phyloP scores from a whole-genome alignment of 2,329 filamentous ascomycete species.

The Hypoxylon sp. region DNA sequence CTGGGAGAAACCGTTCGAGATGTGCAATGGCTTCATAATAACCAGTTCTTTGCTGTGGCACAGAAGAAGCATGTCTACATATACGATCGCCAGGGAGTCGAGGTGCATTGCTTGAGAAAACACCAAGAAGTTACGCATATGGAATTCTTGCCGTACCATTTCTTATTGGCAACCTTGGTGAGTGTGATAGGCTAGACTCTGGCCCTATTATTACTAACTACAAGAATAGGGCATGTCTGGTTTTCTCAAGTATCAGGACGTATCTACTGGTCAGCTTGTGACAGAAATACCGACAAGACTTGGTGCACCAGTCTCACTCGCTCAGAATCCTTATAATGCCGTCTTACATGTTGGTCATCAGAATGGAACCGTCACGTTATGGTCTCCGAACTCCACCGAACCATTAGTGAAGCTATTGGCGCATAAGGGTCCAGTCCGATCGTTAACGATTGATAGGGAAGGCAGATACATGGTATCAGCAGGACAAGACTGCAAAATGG shows the following conservation, averaged over 20 bases:
- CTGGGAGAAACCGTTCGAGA: conserved; percentile 92
- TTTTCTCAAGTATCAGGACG: conserved; percentile 84
- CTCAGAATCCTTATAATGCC: conserved; percentile 93
- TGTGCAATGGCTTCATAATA: conserved; percentile 93
- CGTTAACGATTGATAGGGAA: conserved; percentile 87
- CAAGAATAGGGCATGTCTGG: conserved; percentile 78
- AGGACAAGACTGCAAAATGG: conserved; percentile 76
- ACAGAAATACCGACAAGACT: conserved; percentile 87
- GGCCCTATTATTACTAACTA: conserved; percentile 43
- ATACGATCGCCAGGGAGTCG: conserved; percentile 91
- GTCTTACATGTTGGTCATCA: conserved; percentile 94
- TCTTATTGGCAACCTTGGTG: conserved; percentile 88
- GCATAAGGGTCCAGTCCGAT: conserved; percentile 89
- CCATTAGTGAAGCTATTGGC: conserved; percentile 92
- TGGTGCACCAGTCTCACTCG: conserved; percentile 85
- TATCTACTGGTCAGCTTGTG: conserved; percentile 91
- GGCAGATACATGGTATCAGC: conserved; percentile 96
- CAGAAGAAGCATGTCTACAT: conserved; percentile 98
- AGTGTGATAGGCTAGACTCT: conserved; percentile 55
- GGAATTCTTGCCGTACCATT: conserved; percentile 97
- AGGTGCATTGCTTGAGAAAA: conserved; percentile 91
- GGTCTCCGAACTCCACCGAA: conserved; percentile 92
- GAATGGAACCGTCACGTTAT: conserved; percentile 93
- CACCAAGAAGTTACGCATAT: conserved; percentile 93
- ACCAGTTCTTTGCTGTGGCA: conserved; percentile 93